These are phyloP conservation scores for Fraxinus americana DNA, from an alignment of 257 asterid species.

Conservation along the genomic window DNA sequence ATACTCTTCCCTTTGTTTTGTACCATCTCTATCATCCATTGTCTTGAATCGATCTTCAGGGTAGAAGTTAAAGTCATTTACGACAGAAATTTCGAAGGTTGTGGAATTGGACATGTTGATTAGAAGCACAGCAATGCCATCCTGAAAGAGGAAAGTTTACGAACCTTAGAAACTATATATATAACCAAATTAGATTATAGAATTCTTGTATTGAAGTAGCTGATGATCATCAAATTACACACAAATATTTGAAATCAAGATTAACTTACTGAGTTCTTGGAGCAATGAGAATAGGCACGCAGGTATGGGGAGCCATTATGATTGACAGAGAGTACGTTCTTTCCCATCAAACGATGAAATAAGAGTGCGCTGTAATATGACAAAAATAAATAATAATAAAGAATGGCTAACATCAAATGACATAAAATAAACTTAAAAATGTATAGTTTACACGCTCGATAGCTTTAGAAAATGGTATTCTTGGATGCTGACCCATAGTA, in stretches of 20 bases:
- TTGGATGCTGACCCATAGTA: conserved; percentile 62
- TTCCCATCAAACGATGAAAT: conserved; percentile 85
- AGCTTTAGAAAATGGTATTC: neutral
- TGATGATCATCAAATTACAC: neutral
- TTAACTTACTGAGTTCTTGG: conserved; percentile 54
- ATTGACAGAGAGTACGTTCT: conserved; percentile 52
- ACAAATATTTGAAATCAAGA: neutral
- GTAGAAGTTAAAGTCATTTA: conserved; percentile 34
- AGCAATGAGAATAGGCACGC: conserved; percentile 76
- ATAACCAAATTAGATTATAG: neutral
- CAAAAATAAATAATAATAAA: neutral
- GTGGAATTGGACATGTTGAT: conserved; percentile 84
- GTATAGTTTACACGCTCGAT: neutral
- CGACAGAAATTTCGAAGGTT: conserved; percentile 42
- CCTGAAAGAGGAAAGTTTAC: conserved; percentile 31
- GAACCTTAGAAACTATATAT: neutral
- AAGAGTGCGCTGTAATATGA: conserved; percentile 55
- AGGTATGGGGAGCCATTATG: conserved; percentile 61
- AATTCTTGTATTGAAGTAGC: neutral
- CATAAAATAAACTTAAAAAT: neutral
- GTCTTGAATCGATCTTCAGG: neutral
- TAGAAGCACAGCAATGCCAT: conserved; percentile 50
- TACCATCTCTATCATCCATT: neutral
- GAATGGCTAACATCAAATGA: neutral
- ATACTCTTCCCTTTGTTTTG: conserved; percentile 61